phyloP scores from a whole-genome alignment of 2,329 filamentous ascomycete genomes.

The Ophioceras dolichostomum region DNA sequence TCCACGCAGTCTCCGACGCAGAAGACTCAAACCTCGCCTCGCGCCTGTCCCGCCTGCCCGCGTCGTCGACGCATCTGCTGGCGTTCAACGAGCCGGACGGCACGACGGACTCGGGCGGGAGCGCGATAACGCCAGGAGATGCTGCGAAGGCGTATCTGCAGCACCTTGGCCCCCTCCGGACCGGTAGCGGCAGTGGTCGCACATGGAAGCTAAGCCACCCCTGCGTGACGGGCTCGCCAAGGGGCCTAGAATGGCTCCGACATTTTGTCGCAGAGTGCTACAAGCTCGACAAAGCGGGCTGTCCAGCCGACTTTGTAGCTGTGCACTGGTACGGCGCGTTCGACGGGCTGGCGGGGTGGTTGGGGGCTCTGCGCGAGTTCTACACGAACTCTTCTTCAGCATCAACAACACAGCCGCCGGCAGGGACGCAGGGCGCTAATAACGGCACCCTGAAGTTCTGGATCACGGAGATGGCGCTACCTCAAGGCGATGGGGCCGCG shows the following conservation, averaged over 20 bases:
- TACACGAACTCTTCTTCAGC: no score
- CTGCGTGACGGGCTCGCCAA: slow-evolving; percentile 49
- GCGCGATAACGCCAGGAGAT: slow-evolving; percentile 22
- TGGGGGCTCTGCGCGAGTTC: slow-evolving; percentile 34
- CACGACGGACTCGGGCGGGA: slow-evolving; percentile 23
- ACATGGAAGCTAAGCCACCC: slow-evolving; percentile 61
- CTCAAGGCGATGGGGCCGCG: slow-evolving; percentile 24
- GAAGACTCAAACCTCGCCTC: slow-evolving; percentile 12
- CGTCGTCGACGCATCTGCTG: slow-evolving; percentile 23
- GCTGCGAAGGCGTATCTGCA: slow-evolving; percentile 16
- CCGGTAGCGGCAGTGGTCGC: slow-evolving; percentile 19
- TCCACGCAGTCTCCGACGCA: slow-evolving; percentile 23
- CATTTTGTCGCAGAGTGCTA: slow-evolving; percentile 54
- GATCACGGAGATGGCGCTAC: slow-evolving; percentile 27
- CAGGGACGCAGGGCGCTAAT: background rate
- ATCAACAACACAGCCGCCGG: background rate
- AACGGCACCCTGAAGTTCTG: slow-evolving; percentile 15
- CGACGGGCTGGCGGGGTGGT: slow-evolving; percentile 51
- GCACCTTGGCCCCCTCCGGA: slow-evolving; percentile 48
- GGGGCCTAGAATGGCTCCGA: slow-evolving; percentile 53
- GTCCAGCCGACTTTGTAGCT: slow-evolving; percentile 49
- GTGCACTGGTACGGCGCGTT: slow-evolving; percentile 61
- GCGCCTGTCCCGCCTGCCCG: slow-evolving; percentile 15
- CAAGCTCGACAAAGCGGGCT: slow-evolving; percentile 39
- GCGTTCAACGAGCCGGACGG: slow-evolving; percentile 30